Evolutionary conservation across 2,329 filamentous ascomycete genomes (phyloP).

Genomic region (Aspergillus ustus): DNA sequence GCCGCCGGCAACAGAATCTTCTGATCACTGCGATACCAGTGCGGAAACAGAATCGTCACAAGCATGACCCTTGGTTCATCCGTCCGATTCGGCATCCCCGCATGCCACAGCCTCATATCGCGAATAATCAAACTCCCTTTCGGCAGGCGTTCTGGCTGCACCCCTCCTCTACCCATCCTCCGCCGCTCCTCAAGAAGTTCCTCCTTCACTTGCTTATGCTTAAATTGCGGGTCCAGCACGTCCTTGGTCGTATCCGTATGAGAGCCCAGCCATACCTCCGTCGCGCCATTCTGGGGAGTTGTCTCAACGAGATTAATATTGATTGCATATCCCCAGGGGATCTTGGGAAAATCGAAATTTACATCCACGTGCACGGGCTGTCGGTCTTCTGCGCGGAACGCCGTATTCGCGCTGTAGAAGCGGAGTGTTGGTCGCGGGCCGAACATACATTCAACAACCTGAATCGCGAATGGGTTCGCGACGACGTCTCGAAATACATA

Average conservation of each 20-base stretch:
- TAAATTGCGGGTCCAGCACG: background rate
- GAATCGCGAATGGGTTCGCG: slow-evolving; percentile 44
- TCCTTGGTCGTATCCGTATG: slow-evolving; percentile 43
- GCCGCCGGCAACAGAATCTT: slow-evolving; percentile 37
- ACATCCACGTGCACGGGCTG: slow-evolving; percentile 51
- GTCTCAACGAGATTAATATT: slow-evolving; percentile 55
- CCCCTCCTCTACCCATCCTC: slow-evolving; percentile 34
- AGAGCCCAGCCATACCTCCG: slow-evolving; percentile 57
- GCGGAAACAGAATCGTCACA: slow-evolving; percentile 44
- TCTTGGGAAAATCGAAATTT: slow-evolving; percentile 54
- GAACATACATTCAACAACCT: slow-evolving; percentile 42
- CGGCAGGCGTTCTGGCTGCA: slow-evolving; percentile 45
- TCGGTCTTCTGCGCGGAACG: slow-evolving; percentile 40
- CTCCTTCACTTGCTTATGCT: slow-evolving; percentile 8
- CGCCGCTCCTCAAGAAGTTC: background rate
- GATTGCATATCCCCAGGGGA: slow-evolving; percentile 54
- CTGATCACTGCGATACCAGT: slow-evolving; percentile 41
- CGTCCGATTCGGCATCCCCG: slow-evolving; percentile 54
- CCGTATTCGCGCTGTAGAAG: slow-evolving; percentile 48
- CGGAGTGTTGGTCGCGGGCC: slow-evolving; percentile 43
- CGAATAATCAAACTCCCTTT: slow-evolving; percentile 53
- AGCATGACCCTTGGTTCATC: slow-evolving; percentile 53
- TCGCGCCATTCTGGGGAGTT: slow-evolving; percentile 52
- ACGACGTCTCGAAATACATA: slow-evolving; percentile 46
- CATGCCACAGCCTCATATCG: slow-evolving; percentile 56